A percentile compares a stretch with the other conserved stretches of the same genome.
Conservation (phyloP, 2,329 filamentous ascomycete species). For the Corniculantispora saksenae region DNA sequence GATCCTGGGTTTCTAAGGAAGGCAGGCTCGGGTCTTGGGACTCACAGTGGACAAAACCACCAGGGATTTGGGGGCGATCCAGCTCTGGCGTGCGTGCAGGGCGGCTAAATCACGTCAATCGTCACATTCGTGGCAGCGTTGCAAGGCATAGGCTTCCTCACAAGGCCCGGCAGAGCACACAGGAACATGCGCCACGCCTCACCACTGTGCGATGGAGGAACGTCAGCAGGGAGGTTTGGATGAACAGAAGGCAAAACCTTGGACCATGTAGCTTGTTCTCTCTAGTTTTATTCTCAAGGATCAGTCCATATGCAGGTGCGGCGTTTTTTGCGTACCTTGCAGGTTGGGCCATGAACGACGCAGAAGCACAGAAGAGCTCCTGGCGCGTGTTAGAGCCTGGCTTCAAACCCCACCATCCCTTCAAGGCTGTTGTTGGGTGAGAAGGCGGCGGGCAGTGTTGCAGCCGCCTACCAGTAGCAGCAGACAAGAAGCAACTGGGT, state of each 20-base stretch:
- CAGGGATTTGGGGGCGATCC: too few relatives aligned
- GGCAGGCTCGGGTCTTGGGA: neutral
- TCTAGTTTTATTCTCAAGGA: neutral
- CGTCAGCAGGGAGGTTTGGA: neutral
- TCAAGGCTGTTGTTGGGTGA: neutral
- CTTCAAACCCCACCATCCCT: neutral
- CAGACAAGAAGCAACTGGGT: neutral
- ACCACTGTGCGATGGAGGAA: neutral
- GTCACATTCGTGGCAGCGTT: neutral
- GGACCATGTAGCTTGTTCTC: neutral
- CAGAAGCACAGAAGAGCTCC: neutral
- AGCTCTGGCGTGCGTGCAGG: neutral
- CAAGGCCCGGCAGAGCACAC: neutral
- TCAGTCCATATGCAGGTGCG: neutral
- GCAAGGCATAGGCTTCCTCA: neutral
- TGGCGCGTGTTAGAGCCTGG: neutral
- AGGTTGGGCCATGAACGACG: neutral
- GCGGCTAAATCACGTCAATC: neutral
- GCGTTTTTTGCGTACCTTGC: neutral
- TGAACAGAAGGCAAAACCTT: neutral
- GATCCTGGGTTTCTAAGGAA: neutral
- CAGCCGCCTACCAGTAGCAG: neutral
- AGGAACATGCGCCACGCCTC: constrained; percentile 6
- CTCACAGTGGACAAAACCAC: too few relatives aligned
- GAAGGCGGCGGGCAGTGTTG: neutral